Base-by-base conservation (phyloP, 768 basidiomycete species). In the Boletus bicolor region DNA sequence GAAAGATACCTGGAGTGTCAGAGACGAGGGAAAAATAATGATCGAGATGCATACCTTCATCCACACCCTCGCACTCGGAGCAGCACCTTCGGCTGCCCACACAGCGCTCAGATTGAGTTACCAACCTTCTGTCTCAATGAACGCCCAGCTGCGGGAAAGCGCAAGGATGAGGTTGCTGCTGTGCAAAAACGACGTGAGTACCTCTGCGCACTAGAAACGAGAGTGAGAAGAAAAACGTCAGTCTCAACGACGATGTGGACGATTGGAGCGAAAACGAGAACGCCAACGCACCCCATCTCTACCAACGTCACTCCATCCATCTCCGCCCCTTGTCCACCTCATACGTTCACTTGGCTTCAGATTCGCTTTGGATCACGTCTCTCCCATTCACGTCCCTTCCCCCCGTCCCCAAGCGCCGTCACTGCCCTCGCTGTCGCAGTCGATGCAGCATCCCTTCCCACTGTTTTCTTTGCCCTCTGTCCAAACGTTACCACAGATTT, bases 121-220 rank as follows among this genome's bases (percentile, higher is more conserved):
- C 91, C 91, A 93, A 51, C 86, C 83, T 61, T 93, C 90, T 0
- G 85, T 85, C 57, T 83, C 80, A 7, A 92, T 81, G 55, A 91
- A 92, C 1, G 75, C 67, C 89, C 89, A 92, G 0, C 85, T 85
- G 4, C 82, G 77, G 3, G 83, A 79, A n/a, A 93, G 82, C 8
- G 84, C 82, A 62, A 92, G 91, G 2, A 87, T 89, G 53, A 91
- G 77, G 76, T 88, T 88, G 70, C 89, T 92, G 76, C 85, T 89
- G 70, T 49, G 55, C 64, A 21, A 49, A 44, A 82, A 9, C 30
- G 35, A 35, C 10, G 19, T 59, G 39, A 59, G 42, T 21, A 15
- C 44, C 43, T 41, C 17, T 1, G n/a, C 4, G 17, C 4, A 17
- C 21, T 12, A 15, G 26, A 44, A 7, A 5, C 21, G 21, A 24